phyloP scores from a whole-genome alignment of 371 early-diverging fungal genomes.

The Smittium culicis region DNA sequence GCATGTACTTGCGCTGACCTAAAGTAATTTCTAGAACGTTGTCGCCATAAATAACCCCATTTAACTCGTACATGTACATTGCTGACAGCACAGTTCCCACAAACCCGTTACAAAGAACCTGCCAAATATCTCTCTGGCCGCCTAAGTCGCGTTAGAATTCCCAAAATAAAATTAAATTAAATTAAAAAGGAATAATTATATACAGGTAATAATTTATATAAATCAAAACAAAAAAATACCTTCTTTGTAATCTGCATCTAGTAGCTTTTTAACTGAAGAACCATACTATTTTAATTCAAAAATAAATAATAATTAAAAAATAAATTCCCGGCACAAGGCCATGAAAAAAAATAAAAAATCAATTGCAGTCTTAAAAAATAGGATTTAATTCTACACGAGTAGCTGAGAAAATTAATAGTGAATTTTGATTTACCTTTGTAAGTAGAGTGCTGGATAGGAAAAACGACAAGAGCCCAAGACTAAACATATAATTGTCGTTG shows the following conservation, averaged over 20 bases:
- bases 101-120: constrained; percentile 71
- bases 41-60: too few species aligned
- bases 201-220: constrained; percentile 16
- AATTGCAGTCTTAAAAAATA: too few species aligned
- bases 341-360: too few species aligned
- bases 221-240: constrained; percentile 17
- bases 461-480: constrained; percentile 50
- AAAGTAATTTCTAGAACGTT: constrained; percentile 15
- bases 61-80: constrained; percentile 38
- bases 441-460: constrained; percentile 54
- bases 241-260: constrained; percentile 6
- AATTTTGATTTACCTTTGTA: constrained; percentile 40
- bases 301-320: not conserved
- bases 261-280: not conserved
- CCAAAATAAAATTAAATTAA: too few species aligned
- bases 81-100: constrained; percentile 49
- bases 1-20: constrained; percentile 5
- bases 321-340: too few species aligned
- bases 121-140: constrained; percentile 50
- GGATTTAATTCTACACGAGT: too few species aligned
- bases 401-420: not conserved
- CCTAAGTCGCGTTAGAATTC: too few species aligned
- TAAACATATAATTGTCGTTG: constrained; percentile 42
- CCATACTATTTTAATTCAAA: constrained; percentile 1
- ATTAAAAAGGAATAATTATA: too few species aligned